Conservation (phyloP, 2,329 filamentous ascomycete genomes). For the Curvularia spicifera region DNA sequence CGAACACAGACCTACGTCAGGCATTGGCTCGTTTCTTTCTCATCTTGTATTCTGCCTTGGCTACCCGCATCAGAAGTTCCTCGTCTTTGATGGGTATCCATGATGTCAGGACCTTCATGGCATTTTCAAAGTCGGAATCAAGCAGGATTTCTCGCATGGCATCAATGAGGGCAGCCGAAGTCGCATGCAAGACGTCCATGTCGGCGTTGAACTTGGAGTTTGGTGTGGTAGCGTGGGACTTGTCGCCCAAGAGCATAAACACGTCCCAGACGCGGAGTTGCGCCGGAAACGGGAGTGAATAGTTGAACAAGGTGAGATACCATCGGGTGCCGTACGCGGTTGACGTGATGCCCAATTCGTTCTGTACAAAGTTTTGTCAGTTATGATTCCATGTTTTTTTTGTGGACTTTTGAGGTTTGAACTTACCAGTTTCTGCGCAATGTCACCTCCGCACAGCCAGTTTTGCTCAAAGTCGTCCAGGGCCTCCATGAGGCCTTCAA, state of each 20-base stretch:
- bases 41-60: conserved; percentile 84
- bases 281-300: conserved; percentile 91
- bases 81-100: conserved; percentile 95
- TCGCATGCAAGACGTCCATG: conserved; percentile 87
- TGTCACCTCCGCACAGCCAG: conserved; percentile 80
- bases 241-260: conserved; percentile 90
- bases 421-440: conserved; percentile 79
- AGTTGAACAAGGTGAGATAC: conserved; percentile 98
- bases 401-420: background rate
- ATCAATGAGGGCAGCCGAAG: conserved; percentile 87
- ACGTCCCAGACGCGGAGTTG: conserved; percentile 98
- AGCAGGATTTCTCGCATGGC: conserved; percentile 86
- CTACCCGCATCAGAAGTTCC: conserved; percentile 89
- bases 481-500: conserved; percentile 84
- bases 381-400: conserved; percentile 5
- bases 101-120: conserved; percentile 94
- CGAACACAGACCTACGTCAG: conserved; percentile 27
- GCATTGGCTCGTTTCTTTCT: conserved; percentile 58
- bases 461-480: conserved; percentile 81
- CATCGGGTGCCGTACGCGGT: conserved; percentile 96
- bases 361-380: conserved; percentile 54
- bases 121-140: conserved; percentile 94
- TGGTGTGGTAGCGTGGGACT: conserved; percentile 54
- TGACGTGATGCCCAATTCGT: conserved; percentile 78
- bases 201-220: conserved; percentile 61